These are phyloP conservation scores for Lactarius hatsudake DNA, from an alignment of 768 basidiomycete species.

Conservation along the genomic window DNA sequence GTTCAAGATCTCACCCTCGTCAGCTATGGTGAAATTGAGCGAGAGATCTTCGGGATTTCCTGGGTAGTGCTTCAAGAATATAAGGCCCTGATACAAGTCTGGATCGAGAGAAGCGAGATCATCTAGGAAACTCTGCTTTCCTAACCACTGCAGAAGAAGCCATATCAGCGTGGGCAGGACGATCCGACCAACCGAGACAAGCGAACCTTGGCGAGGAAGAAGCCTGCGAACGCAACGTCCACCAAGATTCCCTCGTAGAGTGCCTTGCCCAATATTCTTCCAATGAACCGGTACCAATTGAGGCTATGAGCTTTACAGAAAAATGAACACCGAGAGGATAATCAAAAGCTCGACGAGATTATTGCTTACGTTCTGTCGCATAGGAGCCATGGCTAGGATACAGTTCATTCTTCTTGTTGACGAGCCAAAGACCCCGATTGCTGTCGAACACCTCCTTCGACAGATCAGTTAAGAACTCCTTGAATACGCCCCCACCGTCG, in stretches of 20 bases:
- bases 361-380: slow-evolving; percentile 75
- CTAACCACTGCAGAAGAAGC: slow-evolving; percentile 66
- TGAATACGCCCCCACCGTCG: slow-evolving; percentile 96
- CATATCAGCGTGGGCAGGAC: background rate
- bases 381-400: slow-evolving; percentile 94
- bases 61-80: slow-evolving; percentile 89
- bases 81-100: slow-evolving; percentile 87
- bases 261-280: slow-evolving; percentile 91
- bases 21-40: slow-evolving; percentile 83
- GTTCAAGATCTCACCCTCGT: slow-evolving; percentile 59
- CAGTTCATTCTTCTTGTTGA: slow-evolving; percentile 86
- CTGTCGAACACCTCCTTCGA: slow-evolving; percentile 95
- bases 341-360: background rate
- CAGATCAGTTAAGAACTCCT: slow-evolving; percentile 93
- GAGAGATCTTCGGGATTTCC: slow-evolving; percentile 86
- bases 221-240: slow-evolving; percentile 91
- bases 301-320: slow-evolving; percentile 65
- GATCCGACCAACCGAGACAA: background rate
- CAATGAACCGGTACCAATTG: slow-evolving; percentile 91
- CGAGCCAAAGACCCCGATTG: slow-evolving; percentile 90
- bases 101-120: slow-evolving; percentile 90
- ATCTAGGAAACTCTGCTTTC: slow-evolving; percentile 87
- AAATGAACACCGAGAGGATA: background rate
- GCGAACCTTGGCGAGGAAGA: slow-evolving; percentile 84
- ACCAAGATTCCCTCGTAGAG: slow-evolving; percentile 95